Percentiles rank a stretch among this genome's conserved stretches.
Evolutionary conservation across 129 eudicot genomes (phyloP).

Genomic region (Centrapalus pauciflorus): DNA sequence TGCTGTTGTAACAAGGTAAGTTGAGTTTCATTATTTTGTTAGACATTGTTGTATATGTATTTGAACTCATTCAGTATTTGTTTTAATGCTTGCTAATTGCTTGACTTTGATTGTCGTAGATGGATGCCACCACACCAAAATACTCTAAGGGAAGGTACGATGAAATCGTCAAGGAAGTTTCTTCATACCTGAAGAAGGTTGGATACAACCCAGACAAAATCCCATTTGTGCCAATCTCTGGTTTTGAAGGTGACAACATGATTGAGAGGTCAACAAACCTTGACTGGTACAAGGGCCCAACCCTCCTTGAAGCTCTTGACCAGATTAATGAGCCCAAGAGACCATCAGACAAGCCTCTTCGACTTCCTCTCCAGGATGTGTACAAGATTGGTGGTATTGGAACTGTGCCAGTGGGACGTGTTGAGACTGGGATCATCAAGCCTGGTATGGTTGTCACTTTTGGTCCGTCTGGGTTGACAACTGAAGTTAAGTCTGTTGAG

Average conservation of each 20-base stretch:
- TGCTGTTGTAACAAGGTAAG: conserved; percentile 48
- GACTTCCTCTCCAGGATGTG: conserved; percentile 49
- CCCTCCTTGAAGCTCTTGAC: conserved; percentile 51
- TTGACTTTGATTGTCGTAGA: neutral
- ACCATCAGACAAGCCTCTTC: conserved; percentile 53
- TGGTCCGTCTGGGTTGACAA: conserved; percentile 47
- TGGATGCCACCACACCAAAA: conserved; percentile 52
- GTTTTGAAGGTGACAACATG: conserved; percentile 51
- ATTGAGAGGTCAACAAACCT: conserved; percentile 52
- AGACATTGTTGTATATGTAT: neutral
- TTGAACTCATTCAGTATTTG: neutral
- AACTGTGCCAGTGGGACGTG: conserved; percentile 54
- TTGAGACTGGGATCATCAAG: conserved; percentile 43
- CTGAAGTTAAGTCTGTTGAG: conserved; percentile 51
- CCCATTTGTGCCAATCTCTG: conserved; percentile 45
- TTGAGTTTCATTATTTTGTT: neutral
- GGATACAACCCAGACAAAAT: conserved; percentile 54
- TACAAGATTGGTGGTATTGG: conserved; percentile 59
- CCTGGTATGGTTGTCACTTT: conserved; percentile 54
- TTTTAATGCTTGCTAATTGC: neutral
- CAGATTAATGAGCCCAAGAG: conserved; percentile 42
- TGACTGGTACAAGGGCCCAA: conserved; percentile 59
- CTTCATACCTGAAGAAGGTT: conserved; percentile 46
- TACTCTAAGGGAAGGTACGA: conserved; percentile 44
- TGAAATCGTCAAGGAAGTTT: conserved; percentile 47